phyloP scores from a whole-genome alignment of 257 asterid genomes.

The Solanum commersonii region DNA sequence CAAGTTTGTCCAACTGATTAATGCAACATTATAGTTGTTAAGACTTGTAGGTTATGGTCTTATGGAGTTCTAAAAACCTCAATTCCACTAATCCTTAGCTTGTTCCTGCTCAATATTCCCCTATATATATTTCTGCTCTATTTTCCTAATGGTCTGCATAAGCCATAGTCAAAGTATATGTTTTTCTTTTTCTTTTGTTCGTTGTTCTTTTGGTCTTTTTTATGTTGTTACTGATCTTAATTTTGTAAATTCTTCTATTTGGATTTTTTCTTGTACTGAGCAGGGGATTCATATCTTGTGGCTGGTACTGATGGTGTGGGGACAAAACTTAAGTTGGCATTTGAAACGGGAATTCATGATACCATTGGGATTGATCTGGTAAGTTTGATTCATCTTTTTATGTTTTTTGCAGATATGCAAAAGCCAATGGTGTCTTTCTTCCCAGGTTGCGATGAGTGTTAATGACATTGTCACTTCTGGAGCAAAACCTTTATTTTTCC shows the following conservation, averaged over 20 bases:
- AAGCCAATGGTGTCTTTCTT: neutral
- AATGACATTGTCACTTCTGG: slow-evolving; percentile 96
- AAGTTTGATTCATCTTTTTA: neutral
- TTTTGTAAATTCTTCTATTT: neutral
- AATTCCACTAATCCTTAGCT: neutral
- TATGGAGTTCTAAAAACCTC: neutral
- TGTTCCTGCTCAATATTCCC: neutral
- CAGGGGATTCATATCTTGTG: slow-evolving; percentile 89
- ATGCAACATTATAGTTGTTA: neutral
- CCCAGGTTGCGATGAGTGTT: slow-evolving; percentile 98
- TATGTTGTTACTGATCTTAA: neutral
- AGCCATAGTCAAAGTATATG: neutral
- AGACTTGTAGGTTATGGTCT: neutral
- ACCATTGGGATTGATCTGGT: slow-evolving; percentile 98
- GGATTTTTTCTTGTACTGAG: neutral
- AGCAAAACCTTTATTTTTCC: slow-evolving; percentile 94
- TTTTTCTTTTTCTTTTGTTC: neutral
- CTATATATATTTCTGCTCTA: neutral
- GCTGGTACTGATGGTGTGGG: slow-evolving; percentile 99
- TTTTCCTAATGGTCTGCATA: neutral
- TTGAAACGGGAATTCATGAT: slow-evolving; percentile 90
- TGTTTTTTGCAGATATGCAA: neutral
- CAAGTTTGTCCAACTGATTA: neutral
- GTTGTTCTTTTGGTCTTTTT: neutral
- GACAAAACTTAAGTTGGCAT: slow-evolving; percentile 89